phyloP scores from a whole-genome alignment of 2,329 filamentous ascomycete genomes.

The Cladosporium halotolerans region DNA sequence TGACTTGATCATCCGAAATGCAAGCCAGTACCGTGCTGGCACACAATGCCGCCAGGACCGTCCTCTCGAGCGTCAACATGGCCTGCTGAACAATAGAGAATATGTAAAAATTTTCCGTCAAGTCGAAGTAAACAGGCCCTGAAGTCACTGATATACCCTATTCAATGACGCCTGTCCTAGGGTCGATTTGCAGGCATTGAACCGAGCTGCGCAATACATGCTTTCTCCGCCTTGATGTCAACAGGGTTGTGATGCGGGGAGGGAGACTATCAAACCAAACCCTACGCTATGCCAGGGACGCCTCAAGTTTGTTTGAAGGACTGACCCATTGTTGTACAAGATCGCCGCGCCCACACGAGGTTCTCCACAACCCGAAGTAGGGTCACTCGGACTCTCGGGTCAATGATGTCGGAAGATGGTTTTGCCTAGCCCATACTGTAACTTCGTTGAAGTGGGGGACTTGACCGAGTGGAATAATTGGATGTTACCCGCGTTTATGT shows the following conservation, averaged over 20 bases:
- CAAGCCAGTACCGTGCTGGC: not conserved
- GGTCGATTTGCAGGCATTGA: not conserved
- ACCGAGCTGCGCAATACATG: not conserved
- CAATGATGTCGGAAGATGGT: not conserved
- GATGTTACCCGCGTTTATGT: no score
- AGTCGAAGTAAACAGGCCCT: not conserved
- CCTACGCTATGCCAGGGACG: not conserved
- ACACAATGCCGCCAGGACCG: not conserved
- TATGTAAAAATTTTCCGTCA: not conserved
- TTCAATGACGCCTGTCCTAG: not conserved
- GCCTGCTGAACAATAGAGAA: not conserved
- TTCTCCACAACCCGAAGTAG: constrained; percentile 2
- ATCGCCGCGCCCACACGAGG: not conserved
- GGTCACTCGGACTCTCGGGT: not conserved
- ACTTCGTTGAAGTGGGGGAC: no score
- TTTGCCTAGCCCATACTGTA: no score
- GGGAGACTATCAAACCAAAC: not conserved
- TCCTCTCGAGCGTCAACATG: not conserved
- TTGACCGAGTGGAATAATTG: no score
- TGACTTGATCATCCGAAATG: constrained; percentile 19
- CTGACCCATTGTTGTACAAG: constrained; percentile 1
- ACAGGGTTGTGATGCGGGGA: constrained; percentile 1
- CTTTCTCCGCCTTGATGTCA: not conserved
- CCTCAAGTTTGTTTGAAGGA: constrained; percentile 1
- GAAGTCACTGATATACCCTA: not conserved